Evolutionary conservation across 176 grass and related monocot genomes (phyloP).

Genomic region (Raddia guianensis): DNA sequence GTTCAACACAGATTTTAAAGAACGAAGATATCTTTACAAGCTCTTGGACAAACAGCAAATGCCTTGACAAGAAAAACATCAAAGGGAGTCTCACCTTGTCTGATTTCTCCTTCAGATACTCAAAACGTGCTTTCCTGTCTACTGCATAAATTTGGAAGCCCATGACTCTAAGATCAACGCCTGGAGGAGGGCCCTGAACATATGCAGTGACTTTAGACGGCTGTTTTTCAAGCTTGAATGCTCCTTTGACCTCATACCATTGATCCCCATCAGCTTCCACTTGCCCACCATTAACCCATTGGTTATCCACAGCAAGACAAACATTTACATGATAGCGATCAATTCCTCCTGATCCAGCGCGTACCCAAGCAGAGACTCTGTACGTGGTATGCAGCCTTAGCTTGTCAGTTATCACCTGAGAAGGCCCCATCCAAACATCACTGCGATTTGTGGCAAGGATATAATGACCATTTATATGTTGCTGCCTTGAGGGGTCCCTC

Average conservation of each 20-base stretch:
- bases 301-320: constrained; percentile 74
- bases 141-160: constrained; percentile 65
- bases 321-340: constrained; percentile 78
- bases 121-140: constrained; percentile 63
- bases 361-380: constrained; percentile 84
- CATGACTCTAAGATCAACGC: constrained; percentile 73
- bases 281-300: constrained; percentile 76
- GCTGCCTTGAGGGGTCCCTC: constrained; percentile 34
- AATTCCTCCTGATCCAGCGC: constrained; percentile 59
- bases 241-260: constrained; percentile 83
- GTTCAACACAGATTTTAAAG: neutral
- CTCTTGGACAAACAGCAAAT: neutral
- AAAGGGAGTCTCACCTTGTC: constrained; percentile 50
- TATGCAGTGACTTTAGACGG: constrained; percentile 66
- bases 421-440: constrained; percentile 96
- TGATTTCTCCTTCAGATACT: constrained; percentile 66
- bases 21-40: neutral
- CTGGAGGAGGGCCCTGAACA: constrained; percentile 64
- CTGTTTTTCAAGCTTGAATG: constrained; percentile 73
- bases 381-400: constrained; percentile 81
- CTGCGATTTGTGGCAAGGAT: constrained; percentile 68
- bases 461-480: constrained; percentile 56
- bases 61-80: neutral
- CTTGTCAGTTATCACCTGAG: constrained; percentile 85
- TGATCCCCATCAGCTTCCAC: constrained; percentile 56